Evolutionary conservation across 495 filamentous ascomycete species (phyloP).

Genomic region (Tuber brumale): DNA sequence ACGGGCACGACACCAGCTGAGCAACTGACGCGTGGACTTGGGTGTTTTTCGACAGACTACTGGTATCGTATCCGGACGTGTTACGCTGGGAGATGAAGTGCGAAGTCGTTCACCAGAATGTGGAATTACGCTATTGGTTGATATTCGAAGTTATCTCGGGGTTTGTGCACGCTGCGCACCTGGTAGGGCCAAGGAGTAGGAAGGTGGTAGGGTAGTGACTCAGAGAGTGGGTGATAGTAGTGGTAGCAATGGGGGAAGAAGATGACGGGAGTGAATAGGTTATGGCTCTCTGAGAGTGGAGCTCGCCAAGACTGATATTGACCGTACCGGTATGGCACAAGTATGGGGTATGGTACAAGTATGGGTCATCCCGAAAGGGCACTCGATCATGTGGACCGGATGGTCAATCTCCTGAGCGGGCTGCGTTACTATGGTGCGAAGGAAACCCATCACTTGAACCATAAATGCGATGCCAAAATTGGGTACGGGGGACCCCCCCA

Average conservation of each 20-base stretch:
- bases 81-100: background rate
- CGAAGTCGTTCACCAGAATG: background rate
- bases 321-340: background rate
- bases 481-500: background rate
- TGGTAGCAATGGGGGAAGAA: background rate
- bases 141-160: background rate
- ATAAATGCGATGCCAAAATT: background rate
- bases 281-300: background rate
- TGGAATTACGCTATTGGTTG: background rate
- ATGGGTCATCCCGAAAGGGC: background rate
- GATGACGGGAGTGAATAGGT: background rate
- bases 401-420: background rate
- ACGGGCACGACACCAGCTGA: background rate
- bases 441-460: background rate
- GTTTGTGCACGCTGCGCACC: background rate
- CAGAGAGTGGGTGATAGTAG: background rate
- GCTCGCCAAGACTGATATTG: background rate
- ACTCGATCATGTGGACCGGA: background rate
- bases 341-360: background rate
- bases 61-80: background rate
- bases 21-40: background rate
- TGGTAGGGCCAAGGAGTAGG: background rate
- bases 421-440: background rate
- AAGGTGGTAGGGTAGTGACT: background rate
- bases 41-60: background rate